Evolutionary conservation across 805 yeast genomes (phyloP), one percentile per base, ranked within the genome.

Genomic region (Starmerella tilneyi): DNA sequence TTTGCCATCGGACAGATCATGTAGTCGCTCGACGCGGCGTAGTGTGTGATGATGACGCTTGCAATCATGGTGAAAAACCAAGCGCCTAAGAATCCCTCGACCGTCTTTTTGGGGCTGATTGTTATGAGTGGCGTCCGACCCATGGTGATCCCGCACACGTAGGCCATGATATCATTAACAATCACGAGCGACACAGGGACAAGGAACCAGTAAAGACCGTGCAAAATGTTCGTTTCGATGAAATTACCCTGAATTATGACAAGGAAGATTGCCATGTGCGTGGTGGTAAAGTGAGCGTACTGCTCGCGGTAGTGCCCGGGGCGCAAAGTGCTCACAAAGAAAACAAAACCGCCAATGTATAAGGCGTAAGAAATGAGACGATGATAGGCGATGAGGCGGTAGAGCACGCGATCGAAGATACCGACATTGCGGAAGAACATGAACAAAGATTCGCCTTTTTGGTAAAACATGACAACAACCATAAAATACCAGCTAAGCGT

Each of bases 11-110:
- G 97, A 63, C 98, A 92, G 50, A 82, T 84, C 70, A 92, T 67
- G 63, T 81, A 92, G 57, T 74, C 74, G 53, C 76, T 78, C 42
- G 75, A 72, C 30, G 81, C 69, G 51, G 86, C 69, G 43, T 80
- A 59, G 54, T 74, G 74, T 2, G 94, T 73, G 43, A 86, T 70
- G 6, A 78, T 43, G 22, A 84, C 64, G 1, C 89, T 84, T 51
- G 83, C 78, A 28, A 82, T 50, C 6, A 84, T 79, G 9, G 98
- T 92, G 60, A 92, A 89, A 39, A 85, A 64, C 98, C 98, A 92
- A 15, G 97, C 98, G 43, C 98, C 98, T 41, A 89, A 67, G 59
- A 92, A 92, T 3, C 98, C 98, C 67, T 92, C 98, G 29, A 89
- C 86, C 3, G 98, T 92, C 67, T 92, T 92, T 65, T 92, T 92